These are phyloP conservation scores for Kwoniella shivajii DNA, from an alignment of 1,284 basidiomycete species.

Conservation along the genomic window DNA sequence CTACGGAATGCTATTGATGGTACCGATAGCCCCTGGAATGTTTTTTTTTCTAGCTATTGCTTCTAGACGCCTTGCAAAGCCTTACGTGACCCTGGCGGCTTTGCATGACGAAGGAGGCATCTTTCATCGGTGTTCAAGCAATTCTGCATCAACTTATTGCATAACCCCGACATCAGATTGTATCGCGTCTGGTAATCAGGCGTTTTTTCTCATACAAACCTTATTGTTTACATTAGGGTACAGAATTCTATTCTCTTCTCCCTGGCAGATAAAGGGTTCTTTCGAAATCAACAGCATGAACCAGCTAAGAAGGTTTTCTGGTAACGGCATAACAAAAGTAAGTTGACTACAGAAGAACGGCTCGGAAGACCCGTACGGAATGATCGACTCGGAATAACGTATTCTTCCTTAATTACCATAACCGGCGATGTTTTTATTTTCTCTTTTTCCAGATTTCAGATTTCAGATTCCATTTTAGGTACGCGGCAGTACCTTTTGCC, in stretches of 20 bases:
- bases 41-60: neutral
- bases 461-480: no score
- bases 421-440: slow-evolving; percentile 9
- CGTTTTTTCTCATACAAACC: slow-evolving; percentile 1
- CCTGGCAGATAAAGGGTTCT: no score
- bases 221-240: neutral
- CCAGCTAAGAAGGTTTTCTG: no score
- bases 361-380: neutral
- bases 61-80: neutral
- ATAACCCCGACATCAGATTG: slow-evolving; percentile 1
- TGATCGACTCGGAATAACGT: slow-evolving; percentile 6
- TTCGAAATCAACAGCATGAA: no score
- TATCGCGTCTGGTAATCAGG: slow-evolving; percentile 8
- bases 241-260: no score
- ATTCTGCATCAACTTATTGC: neutral
- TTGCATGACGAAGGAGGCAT: slow-evolving; percentile 9
- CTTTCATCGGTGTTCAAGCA: neutral
- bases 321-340: no score
- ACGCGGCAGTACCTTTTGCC: no score
- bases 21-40: neutral
- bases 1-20: neutral
- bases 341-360: neutral
- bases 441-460: no score
- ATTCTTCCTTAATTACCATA: neutral
- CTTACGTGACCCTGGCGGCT: neutral